Conservation (phyloP, 2,329 filamentous ascomycete genomes). For the Fusarium sp. region DNA sequence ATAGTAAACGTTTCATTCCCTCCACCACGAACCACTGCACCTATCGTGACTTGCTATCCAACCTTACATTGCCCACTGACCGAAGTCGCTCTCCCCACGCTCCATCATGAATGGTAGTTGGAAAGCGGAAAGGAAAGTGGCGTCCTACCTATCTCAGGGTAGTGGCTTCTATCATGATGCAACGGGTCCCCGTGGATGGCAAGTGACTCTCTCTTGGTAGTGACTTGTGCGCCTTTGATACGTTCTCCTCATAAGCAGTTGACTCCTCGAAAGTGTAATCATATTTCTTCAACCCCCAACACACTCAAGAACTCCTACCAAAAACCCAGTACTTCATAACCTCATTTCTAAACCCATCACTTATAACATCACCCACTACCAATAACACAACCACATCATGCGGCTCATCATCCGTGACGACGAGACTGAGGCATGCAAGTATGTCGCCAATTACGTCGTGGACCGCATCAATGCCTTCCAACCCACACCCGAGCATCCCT, state of each 20-base stretch:
- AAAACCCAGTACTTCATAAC: neutral
- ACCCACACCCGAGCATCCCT: slow-evolving; percentile 77
- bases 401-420: slow-evolving; percentile 86
- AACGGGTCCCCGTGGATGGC: slow-evolving; percentile 20
- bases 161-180: slow-evolving; percentile 23
- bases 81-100: slow-evolving; percentile 23
- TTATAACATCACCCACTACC: slow-evolving; percentile 30
- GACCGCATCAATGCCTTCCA: slow-evolving; percentile 82
- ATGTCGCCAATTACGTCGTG: slow-evolving; percentile 85
- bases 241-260: slow-evolving; percentile 27
- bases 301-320: neutral
- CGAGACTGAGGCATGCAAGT: slow-evolving; percentile 73
- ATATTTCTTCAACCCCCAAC: neutral
- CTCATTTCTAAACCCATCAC: slow-evolving; percentile 1
- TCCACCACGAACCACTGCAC: neutral
- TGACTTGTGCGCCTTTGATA: neutral
- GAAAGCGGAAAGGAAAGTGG: slow-evolving; percentile 10
- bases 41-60: slow-evolving; percentile 13
- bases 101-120: slow-evolving; percentile 17
- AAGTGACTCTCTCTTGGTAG: slow-evolving; percentile 17
- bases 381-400: slow-evolving; percentile 61
- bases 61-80: slow-evolving; percentile 25
- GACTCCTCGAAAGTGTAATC: slow-evolving; percentile 14
- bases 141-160: neutral
- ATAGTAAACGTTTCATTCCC: slow-evolving; percentile 38